Conservation (phyloP, 768 basidiomycete species). For the Boletellus emodensis region DNA sequence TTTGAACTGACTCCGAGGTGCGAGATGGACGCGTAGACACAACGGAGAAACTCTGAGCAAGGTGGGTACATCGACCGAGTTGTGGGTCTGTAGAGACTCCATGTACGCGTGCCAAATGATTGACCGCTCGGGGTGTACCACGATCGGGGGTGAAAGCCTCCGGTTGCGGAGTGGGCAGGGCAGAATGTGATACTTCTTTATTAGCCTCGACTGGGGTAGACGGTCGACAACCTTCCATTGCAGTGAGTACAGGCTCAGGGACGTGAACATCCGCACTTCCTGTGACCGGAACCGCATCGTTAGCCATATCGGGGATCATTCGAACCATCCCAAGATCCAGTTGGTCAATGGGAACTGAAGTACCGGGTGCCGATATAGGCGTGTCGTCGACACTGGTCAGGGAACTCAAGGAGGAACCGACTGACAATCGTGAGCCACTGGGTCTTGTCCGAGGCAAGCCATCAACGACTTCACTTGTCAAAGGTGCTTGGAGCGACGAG, state of each 20-base stretch:
- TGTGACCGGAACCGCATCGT: background rate
- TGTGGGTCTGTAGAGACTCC: background rate
- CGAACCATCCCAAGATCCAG: background rate
- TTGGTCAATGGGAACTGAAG: background rate
- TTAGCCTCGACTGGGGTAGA: background rate
- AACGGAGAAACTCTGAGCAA: background rate
- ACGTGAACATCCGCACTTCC: background rate
- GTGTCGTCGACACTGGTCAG: background rate
- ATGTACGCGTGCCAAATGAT: background rate
- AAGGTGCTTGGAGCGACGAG: background rate
- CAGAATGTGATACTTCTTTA: background rate
- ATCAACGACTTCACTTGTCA: background rate
- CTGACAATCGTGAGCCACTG: background rate
- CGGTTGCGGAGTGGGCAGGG: constrained; percentile 7
- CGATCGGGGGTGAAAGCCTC: background rate
- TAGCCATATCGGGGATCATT: background rate
- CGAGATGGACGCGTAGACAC: constrained; percentile 5
- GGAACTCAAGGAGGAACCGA: background rate
- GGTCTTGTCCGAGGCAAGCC: background rate
- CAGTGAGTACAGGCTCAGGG: background rate
- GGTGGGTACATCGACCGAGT: background rate
- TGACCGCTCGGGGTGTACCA: background rate
- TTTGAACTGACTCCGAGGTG: background rate
- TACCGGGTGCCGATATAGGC: background rate
- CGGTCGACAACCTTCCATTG: background rate